Evolutionary conservation across 768 basidiomycete genomes (phyloP).

Genomic region (Leccinum broughii): DNA sequence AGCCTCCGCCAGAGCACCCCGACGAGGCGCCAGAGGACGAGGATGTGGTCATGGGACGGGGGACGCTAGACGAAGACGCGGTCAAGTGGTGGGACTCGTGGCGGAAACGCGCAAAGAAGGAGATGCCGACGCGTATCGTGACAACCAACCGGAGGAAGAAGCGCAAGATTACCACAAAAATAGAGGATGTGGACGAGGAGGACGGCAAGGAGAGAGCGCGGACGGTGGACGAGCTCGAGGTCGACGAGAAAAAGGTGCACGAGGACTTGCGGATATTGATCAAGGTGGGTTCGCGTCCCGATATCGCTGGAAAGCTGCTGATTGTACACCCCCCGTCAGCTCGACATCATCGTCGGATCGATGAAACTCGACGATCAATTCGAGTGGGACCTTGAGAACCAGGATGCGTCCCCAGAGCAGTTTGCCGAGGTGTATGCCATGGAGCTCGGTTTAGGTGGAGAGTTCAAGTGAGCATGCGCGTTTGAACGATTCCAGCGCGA

Average conservation of each 20-base stretch:
- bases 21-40: conserved; percentile 29
- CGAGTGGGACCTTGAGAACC: conserved; percentile 93
- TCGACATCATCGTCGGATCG: conserved; percentile 92
- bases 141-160: conserved; percentile 40
- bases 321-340: conserved; percentile 43
- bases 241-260: conserved; percentile 62
- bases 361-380: conserved; percentile 96
- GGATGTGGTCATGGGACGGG: conserved; percentile 29
- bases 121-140: conserved; percentile 31
- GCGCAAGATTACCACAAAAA: conserved; percentile 39
- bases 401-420: conserved; percentile 80
- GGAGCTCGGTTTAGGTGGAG: conserved; percentile 87
- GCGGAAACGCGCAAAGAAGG: conserved; percentile 50
- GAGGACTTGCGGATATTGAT: conserved; percentile 93
- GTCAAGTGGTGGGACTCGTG: conserved; percentile 71
- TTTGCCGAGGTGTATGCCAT: conserved; percentile 86
- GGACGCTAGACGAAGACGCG: conserved; percentile 50
- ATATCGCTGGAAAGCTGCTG: conserved; percentile 1
- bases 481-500: neutral
- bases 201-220: conserved; percentile 46
- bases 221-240: conserved; percentile 58
- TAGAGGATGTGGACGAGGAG: conserved; percentile 23
- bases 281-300: conserved; percentile 57
- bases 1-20: conserved; percentile 15
- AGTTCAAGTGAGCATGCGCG: conserved; percentile 72